These are phyloP conservation scores for Penicillium sp. DNA, from an alignment of 2,329 filamentous ascomycete genomes.

Conservation along the genomic window DNA sequence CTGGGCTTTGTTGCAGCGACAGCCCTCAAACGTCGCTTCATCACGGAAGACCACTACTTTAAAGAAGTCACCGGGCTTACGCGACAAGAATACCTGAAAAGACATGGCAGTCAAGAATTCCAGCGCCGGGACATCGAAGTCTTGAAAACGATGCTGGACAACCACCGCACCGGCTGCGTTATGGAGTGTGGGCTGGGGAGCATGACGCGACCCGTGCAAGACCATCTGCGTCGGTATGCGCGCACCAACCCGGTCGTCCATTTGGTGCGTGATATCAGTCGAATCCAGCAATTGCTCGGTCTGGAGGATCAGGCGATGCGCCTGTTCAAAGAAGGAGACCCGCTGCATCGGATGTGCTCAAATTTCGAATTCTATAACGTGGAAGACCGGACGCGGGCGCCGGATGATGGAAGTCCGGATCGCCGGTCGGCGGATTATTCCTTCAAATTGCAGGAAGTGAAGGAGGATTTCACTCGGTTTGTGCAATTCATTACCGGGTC, in stretches of 20 bases:
- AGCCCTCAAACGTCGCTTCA: conserved; percentile 45
- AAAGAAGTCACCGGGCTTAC: conserved; percentile 44
- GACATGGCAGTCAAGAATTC: conserved; percentile 44
- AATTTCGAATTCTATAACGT: conserved; percentile 52
- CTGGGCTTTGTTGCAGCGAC: conserved; percentile 47
- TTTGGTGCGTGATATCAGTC: conserved; percentile 43
- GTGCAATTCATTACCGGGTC: conserved; percentile 60
- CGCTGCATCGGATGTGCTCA: conserved; percentile 50
- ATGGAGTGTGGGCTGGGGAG: conserved; percentile 48
- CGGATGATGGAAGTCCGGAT: conserved; percentile 42
- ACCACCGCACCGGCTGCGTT: conserved; percentile 45
- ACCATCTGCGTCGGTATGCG: conserved; percentile 41
- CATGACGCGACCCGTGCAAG: conserved; percentile 45
- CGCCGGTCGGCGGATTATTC: conserved; percentile 49
- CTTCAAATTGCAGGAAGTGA: conserved; percentile 55
- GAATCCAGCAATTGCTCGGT: conserved; percentile 44
- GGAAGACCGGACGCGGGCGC: conserved; percentile 43
- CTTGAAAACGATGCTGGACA: conserved; percentile 46
- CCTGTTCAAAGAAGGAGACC: conserved; percentile 47
- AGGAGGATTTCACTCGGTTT: conserved; percentile 63
- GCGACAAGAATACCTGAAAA: conserved; percentile 45
- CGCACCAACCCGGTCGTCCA: conserved; percentile 45
- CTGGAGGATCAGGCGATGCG: conserved; percentile 47
- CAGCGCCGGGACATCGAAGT: conserved; percentile 46
- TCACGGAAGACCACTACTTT: conserved; percentile 50